phyloP scores from a whole-genome alignment of 768 basidiomycete genomes.

The Lenzites betulinus region DNA sequence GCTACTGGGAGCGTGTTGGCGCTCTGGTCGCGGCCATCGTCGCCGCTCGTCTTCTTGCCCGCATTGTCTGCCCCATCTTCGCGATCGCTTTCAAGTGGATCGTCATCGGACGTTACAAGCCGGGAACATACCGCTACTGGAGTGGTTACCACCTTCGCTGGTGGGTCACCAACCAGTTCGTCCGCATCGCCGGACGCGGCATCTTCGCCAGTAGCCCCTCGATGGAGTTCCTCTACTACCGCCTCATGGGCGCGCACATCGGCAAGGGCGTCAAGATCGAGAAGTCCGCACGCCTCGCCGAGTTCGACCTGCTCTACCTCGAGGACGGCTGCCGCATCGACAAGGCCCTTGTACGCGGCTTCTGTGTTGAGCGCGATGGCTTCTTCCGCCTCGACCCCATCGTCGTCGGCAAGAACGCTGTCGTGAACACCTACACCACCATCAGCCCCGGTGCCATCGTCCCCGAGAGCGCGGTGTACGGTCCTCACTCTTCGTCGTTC shows the following conservation, averaged over 20 bases:
- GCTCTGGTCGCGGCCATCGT: constrained; percentile 39
- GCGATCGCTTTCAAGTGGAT: constrained; percentile 50
- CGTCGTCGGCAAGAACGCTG: constrained; percentile 40
- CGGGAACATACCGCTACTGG: constrained; percentile 33
- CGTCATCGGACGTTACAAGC: constrained; percentile 44
- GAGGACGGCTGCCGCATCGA: constrained; percentile 48
- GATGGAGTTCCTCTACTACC: constrained; percentile 44
- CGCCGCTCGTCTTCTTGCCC: constrained; percentile 36
- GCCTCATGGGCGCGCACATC: constrained; percentile 46
- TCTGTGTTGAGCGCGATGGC: constrained; percentile 49
- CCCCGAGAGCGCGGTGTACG: constrained; percentile 41
- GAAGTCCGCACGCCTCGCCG: constrained; percentile 42
- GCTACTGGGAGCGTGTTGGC: constrained; percentile 39
- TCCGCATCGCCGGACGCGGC: constrained; percentile 44
- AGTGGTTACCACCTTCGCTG: constrained; percentile 45
- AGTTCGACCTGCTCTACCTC: constrained; percentile 47
- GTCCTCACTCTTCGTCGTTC: constrained; percentile 49
- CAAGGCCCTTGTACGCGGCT: constrained; percentile 42
- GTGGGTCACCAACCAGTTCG: constrained; percentile 45
- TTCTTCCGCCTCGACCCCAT: constrained; percentile 44
- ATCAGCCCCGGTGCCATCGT: constrained; percentile 45
- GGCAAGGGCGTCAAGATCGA: constrained; percentile 44
- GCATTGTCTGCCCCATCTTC: constrained; percentile 40
- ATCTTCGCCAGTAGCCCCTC: constrained; percentile 43
- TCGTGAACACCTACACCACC: constrained; percentile 47